Evolutionary conservation across 83 land plant genomes (phyloP).

Genomic region (Picea abies): DNA sequence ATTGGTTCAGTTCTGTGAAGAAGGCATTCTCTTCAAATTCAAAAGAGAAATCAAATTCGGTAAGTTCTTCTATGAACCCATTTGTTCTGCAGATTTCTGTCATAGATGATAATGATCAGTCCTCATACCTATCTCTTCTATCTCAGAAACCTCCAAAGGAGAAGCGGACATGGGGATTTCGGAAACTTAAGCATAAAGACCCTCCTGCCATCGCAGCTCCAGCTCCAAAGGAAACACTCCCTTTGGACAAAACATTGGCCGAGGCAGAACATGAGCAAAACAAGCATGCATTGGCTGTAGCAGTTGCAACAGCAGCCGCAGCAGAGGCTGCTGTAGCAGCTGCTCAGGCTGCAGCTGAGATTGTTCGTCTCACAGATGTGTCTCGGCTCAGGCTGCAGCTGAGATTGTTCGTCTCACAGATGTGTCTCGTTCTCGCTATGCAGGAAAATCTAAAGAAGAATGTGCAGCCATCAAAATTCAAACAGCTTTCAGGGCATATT

Average conservation of each 20-base stretch:
- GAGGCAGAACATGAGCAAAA: conserved; percentile 61
- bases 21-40: conserved; percentile 45
- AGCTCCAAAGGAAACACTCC: conserved; percentile 2
- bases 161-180: conserved; percentile 53
- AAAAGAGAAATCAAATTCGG: conserved; percentile 40
- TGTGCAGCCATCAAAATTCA: conserved; percentile 80
- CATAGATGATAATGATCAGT: not conserved
- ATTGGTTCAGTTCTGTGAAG: conserved; percentile 47
- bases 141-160: conserved; percentile 40
- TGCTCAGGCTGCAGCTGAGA: too few relatives aligned
- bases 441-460: conserved; percentile 67
- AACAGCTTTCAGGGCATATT: conserved; percentile 76
- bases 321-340: conserved; percentile 88
- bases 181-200: conserved; percentile 30
- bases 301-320: conserved; percentile 74
- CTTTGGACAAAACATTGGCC: conserved; percentile 37
- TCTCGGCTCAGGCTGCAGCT: conserved; percentile 86
- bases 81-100: conserved; percentile 7
- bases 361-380: too few relatives aligned
- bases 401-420: conserved; percentile 75
- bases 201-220: conserved; percentile 12
- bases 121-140: not conserved
- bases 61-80: conserved; percentile 7
- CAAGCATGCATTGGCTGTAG: conserved; percentile 74
- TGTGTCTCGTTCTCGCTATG: conserved; percentile 21